A percentile compares a stretch with the other conserved stretches of the same genome.
phyloP scores from a whole-genome alignment of 2,329 filamentous ascomycete species.

The Huntiella moniliformis region DNA sequence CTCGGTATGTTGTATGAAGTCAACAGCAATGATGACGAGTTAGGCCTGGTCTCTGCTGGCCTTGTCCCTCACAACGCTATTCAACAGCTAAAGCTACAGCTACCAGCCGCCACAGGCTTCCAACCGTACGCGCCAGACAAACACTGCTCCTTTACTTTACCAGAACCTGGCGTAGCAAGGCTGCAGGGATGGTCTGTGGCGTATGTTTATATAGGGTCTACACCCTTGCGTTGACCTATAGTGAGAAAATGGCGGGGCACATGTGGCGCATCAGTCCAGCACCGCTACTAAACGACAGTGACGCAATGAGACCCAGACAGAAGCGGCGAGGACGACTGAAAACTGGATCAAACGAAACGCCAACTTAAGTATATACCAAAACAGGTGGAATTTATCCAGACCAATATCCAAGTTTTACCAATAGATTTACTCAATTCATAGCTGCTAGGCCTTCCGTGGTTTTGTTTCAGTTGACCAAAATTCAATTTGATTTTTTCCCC shows the following conservation, averaged over 20 bases:
- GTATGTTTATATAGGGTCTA: neutral
- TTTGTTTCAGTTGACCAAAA: too few species aligned
- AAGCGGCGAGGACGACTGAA: neutral
- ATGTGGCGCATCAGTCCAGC: neutral
- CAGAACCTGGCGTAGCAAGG: slow-evolving; percentile 2
- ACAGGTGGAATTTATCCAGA: too few species aligned
- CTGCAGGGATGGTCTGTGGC: neutral
- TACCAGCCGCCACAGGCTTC: slow-evolving; percentile 6
- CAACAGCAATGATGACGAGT: neutral
- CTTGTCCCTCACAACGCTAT: neutral
- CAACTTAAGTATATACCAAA: too few species aligned
- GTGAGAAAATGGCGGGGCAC: neutral
- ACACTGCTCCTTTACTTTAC: too few species aligned
- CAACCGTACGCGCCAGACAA: slow-evolving; percentile 8
- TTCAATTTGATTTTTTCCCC: too few species aligned
- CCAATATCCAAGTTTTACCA: too few species aligned
- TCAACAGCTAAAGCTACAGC: neutral
- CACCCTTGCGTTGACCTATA: neutral
- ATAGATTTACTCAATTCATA: too few species aligned
- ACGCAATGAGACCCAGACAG: neutral
- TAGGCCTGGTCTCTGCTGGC: too few species aligned
- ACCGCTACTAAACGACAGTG: neutral
- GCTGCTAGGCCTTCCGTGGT: too few species aligned
- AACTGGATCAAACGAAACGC: neutral
- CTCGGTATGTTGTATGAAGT: neutral